Percentiles rank a stretch among this genome's conserved stretches.
phyloP scores from a whole-genome alignment of 1,284 basidiomycete genomes.

The Cutaneotrichosporon dermatis region DNA sequence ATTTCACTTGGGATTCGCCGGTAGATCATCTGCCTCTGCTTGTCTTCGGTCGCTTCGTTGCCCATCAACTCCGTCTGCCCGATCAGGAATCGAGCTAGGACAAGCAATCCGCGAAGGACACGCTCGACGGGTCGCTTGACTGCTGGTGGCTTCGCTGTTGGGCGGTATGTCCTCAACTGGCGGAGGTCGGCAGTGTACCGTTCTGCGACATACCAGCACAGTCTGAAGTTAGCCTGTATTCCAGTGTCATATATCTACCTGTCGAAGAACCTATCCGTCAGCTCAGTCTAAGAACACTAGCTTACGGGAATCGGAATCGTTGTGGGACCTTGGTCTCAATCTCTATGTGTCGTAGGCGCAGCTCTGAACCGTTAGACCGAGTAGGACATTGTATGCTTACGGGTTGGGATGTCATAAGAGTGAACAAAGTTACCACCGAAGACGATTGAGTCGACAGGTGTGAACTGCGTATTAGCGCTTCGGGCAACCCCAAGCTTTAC shows the following conservation, averaged over 20 bases:
- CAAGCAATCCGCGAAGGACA: slow-evolving; percentile 65
- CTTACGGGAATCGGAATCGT: slow-evolving; percentile 83
- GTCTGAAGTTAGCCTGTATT: slow-evolving; percentile 50
- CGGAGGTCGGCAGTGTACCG: slow-evolving; percentile 69
- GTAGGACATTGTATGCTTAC: neutral
- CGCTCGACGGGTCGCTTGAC: slow-evolving; percentile 47
- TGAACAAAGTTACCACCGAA: slow-evolving; percentile 97
- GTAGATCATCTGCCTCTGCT: slow-evolving; percentile 64
- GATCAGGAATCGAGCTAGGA: slow-evolving; percentile 73
- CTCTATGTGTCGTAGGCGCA: slow-evolving; percentile 85
- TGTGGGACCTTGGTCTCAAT: slow-evolving; percentile 87
- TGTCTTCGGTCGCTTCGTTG: slow-evolving; percentile 51
- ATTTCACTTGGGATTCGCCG: slow-evolving; percentile 75
- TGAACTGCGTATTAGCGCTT: slow-evolving; percentile 58
- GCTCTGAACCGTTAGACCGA: slow-evolving; percentile 55
- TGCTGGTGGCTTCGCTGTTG: slow-evolving; percentile 9
- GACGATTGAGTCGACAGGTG: slow-evolving; percentile 85
- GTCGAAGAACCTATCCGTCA: slow-evolving; percentile 52
- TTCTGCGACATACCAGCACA: slow-evolving; percentile 86
- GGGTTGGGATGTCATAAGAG: slow-evolving; percentile 52
- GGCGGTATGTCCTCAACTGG: slow-evolving; percentile 57
- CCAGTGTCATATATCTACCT: slow-evolving; percentile 54
- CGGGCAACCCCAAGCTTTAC: slow-evolving; percentile 30
- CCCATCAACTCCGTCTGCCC: slow-evolving; percentile 67
- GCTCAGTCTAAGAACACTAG: no score